These are phyloP conservation scores for Iodosphaeria phyllophila DNA, from an alignment of 2,329 filamentous ascomycete species.

Conservation along the genomic window DNA sequence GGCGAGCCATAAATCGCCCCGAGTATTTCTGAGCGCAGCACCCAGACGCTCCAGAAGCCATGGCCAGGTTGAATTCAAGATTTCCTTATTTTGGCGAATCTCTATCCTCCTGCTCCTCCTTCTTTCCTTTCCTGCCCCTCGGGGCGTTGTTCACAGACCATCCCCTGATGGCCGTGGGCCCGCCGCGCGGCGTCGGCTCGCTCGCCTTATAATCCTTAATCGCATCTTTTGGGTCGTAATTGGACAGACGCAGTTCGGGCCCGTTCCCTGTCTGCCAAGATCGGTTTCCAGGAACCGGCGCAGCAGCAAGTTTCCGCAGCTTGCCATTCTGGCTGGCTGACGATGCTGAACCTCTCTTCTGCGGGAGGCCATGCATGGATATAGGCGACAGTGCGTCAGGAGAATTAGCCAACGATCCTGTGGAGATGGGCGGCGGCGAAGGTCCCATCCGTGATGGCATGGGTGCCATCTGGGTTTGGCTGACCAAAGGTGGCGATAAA, in stretches of 20 bases:
- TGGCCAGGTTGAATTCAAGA: too few relatives aligned
- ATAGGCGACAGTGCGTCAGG: conserved; percentile 1
- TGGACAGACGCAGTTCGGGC: conserved; percentile 37
- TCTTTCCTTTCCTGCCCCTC: conserved; percentile 9
- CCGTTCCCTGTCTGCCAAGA: conserved; percentile 24
- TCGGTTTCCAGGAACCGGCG: conserved; percentile 31
- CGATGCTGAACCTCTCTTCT: conserved; percentile 13
- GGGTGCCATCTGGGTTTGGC: conserved; percentile 9
- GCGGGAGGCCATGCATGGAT: conserved; percentile 4
- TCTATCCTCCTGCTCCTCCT: conserved; percentile 9
- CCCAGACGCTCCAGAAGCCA: too few relatives aligned
- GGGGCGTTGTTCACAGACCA: conserved; percentile 29
- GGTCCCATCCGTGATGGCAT: conserved; percentile 10
- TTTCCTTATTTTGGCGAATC: conserved; percentile 3
- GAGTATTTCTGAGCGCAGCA: too few relatives aligned
- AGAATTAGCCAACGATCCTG: conserved; percentile 1
- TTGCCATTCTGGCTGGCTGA: conserved; percentile 17
- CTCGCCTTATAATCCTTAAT: conserved; percentile 38
- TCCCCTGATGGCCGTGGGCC: conserved; percentile 35
- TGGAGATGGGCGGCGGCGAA: conserved; percentile 4
- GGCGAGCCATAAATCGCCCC: too few relatives aligned
- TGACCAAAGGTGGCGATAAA: conserved; percentile 9
- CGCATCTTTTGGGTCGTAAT: conserved; percentile 32
- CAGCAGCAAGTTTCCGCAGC: conserved; percentile 39
- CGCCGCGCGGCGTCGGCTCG: conserved; percentile 34